Base-by-base conservation (phyloP, 495 filamentous ascomycete genomes). In the Niebla homalea region DNA sequence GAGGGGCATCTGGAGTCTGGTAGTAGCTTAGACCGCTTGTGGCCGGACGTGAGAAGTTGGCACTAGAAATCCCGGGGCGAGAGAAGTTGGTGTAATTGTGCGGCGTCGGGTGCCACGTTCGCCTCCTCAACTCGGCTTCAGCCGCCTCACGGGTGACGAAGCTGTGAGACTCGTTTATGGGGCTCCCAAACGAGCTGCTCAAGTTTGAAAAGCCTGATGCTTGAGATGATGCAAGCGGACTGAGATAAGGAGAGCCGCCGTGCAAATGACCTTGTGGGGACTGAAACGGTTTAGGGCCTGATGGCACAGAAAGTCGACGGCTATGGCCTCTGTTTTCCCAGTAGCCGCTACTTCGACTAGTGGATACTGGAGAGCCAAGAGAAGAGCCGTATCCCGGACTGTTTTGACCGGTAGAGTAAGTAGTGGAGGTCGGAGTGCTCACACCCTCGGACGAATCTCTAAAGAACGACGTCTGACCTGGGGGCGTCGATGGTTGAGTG, bases 91-190 rank as follows among this genome's bases (percentile, higher is more conserved):
- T 66, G 61, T 81, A 81, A 10, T 70, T 68, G 60, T 80, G 80
- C 0, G 80, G 84, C 22, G 85, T 84, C 4, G 86, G 87, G 67
- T 95, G 89, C 89, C 89, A 95, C 7, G 89, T 95, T 43, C 87
- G 73, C 50, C 89, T 69, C 52, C 87, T 79, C 76, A 80, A 81
- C 43, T 89, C 84, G 20, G 85, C 80, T 52, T 90, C 86, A 2
- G 78, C 70, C 2, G 75, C 70, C 39, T 93, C 85, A 29, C 81
- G 72, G 36, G 84, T 72, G 3, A 81, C 75, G 53, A 76, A 74
- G 6, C 73, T 72, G 40, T 84, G 82, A 8, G 73, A 73, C 3
- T 80, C 81, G 32, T 70, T 74, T 1, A 84, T 88, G 4, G 89
- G 87, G 50, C 87, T 93, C 5, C 76, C 69, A 56, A 81, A 72